Percentiles rank a stretch among this genome's conserved stretches.
Evolutionary conservation across 306 rosid species (phyloP).

Genomic region (Potentilla sterilis): DNA sequence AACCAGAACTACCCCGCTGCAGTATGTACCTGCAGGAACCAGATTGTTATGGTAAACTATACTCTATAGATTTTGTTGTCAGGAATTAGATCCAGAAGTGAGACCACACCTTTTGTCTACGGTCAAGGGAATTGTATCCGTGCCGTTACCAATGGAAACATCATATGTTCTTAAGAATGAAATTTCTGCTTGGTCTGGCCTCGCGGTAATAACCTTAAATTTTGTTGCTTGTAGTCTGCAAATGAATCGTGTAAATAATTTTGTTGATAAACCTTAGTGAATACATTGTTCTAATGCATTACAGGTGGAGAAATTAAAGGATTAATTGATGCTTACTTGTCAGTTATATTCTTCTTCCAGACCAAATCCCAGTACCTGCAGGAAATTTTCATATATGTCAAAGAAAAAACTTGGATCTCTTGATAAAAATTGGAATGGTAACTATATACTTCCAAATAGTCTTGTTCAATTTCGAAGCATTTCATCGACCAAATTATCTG

Average conservation of each 20-base stretch:
- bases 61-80: neutral
- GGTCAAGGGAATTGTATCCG: conserved; percentile 39
- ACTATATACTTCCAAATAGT: neutral
- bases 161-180: conserved; percentile 59
- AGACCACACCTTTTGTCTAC: conserved; percentile 60
- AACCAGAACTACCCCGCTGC: conserved; percentile 56
- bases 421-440: neutral
- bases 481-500: neutral
- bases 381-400: neutral
- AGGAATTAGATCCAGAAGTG: neutral
- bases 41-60: neutral
- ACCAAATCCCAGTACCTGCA: conserved; percentile 65
- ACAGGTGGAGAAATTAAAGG: neutral
- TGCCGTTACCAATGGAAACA: conserved; percentile 15
- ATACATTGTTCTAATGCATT: neutral
- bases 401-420: neutral
- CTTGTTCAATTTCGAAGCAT: neutral
- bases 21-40: conserved; percentile 52
- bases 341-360: conserved; percentile 46
- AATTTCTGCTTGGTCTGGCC: conserved; percentile 50
- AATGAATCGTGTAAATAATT: neutral
- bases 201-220: conserved; percentile 26
- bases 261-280: neutral
- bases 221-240: conserved; percentile 45
- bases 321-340: conserved; percentile 36